Conservation (phyloP, 352 stramenopile genomes). For the Pythium pectinolyticum region DNA sequence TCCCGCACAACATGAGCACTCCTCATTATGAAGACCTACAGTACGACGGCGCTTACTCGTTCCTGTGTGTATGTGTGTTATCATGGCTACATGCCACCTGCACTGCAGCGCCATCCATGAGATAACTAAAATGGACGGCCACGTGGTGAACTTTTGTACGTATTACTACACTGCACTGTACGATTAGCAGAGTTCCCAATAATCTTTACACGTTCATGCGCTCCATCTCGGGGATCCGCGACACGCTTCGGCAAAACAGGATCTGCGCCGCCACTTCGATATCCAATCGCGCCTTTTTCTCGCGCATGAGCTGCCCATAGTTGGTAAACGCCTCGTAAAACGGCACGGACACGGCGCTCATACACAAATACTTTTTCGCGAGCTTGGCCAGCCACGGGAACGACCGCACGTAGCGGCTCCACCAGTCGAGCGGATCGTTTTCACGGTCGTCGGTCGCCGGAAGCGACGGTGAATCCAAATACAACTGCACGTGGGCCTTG, state of each 20-base stretch:
- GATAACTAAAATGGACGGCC: no score
- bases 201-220: conserved; percentile 76
- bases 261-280: conserved; percentile 80
- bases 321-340: conserved; percentile 82
- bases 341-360: conserved; percentile 71
- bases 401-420: conserved; percentile 68
- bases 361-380: conserved; percentile 74
- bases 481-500: conserved; percentile 67
- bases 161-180: no score
- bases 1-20: no score
- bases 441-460: conserved; percentile 66
- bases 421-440: conserved; percentile 83
- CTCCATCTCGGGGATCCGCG: conserved; percentile 80
- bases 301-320: conserved; percentile 71
- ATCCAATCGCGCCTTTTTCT: conserved; percentile 75
- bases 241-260: conserved; percentile 78
- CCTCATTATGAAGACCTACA: no score
- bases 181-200: no score
- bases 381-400: conserved; percentile 71
- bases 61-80: no score
- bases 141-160: no score
- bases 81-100: no score
- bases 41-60: no score
- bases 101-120: no score
- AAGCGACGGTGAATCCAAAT: conserved; percentile 65